Base-by-base conservation (phyloP, 768 basidiomycete species). In the Suillus subalutaceus region DNA sequence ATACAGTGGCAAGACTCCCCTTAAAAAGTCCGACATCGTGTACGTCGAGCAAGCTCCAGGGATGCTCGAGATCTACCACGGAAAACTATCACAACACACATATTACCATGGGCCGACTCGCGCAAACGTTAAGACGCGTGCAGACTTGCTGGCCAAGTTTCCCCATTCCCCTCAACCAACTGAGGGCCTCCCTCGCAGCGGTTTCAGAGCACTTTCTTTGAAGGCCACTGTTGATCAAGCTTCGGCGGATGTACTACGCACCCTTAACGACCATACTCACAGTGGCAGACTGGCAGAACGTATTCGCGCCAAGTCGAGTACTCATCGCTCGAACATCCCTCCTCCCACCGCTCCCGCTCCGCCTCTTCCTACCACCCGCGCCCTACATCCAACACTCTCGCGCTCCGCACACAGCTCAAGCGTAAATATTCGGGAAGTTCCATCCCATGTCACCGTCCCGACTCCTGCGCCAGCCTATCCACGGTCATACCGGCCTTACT, bases 1-100 rank as follows among this genome's bases (percentile, higher is more conserved):
- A 20, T 66, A 65, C 50, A 57, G 64, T 30, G 67, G 67, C 60
- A 68, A 66, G 58, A 30, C 35, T 13, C 69, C 69, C 15, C 63
- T 69, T n/a, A 55, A 68, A 58, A 43, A 56, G 6, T 63, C 56
- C 32, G 67, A 30, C 43, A 20, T 44, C 18, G 18, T 41, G 41
- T 41, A 41, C 16, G 41, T 41, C 41, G 16, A 44, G 43, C 66
- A 65, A 26, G 48, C 38, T 23, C 43, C 62, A n/a, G 61, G 63
- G 3, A 57, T 55, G 30, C 46, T 64, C 30, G 62, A 44, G 43
- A 64, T 67, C 46, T 30, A 59, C 23, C 61, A 38, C 13, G 8
- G n/a, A 8, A 30, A 41, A n/a, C 35, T 48, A 20, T 65, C 38
- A 6, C 16, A n/a, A 20, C 7, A 52, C 13, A 18, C 15, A 40